phyloP scores from a whole-genome alignment of 2,329 filamentous ascomycete genomes.

The Paracoccidioides lutzii region DNA sequence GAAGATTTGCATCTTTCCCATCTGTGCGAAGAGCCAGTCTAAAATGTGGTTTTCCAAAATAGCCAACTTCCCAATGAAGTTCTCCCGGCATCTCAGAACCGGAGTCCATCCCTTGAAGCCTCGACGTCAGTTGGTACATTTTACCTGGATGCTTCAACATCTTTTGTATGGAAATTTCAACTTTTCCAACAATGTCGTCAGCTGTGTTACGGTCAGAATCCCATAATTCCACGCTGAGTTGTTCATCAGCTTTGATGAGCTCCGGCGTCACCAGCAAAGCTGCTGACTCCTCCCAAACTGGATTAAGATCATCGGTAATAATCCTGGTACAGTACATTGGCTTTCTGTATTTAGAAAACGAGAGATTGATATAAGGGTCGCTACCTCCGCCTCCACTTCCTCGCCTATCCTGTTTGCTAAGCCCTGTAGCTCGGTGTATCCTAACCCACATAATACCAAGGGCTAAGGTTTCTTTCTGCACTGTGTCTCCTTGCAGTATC shows the following conservation, averaged over 20 bases:
- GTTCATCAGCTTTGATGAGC: constrained; percentile 84
- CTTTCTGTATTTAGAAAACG: constrained; percentile 93
- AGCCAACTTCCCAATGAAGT: constrained; percentile 91
- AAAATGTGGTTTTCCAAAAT: constrained; percentile 83
- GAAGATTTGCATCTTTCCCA: constrained; percentile 68
- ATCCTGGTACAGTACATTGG: constrained; percentile 96
- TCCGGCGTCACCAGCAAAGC: constrained; percentile 79
- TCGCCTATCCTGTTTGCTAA: constrained; percentile 82
- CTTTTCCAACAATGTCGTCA: constrained; percentile 89
- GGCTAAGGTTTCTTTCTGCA: constrained; percentile 73
- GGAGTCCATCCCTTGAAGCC: constrained; percentile 67
- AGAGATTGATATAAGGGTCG: constrained; percentile 88
- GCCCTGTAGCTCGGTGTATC: constrained; percentile 72
- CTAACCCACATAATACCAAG: constrained; percentile 84
- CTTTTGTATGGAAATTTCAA: constrained; percentile 86
- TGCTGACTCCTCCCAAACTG: constrained; percentile 78
- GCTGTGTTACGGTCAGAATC: constrained; percentile 86
- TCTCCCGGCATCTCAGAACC: constrained; percentile 85
- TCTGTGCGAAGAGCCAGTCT: constrained; percentile 72
- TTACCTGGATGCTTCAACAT: constrained; percentile 87
- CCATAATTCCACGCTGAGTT: constrained; percentile 88
- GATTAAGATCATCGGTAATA: constrained; percentile 88
- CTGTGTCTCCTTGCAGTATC: constrained; percentile 79
- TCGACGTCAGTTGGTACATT: constrained; percentile 83
- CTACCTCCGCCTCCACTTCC: constrained; percentile 77